Conservation (phyloP, 495 filamentous ascomycete genomes). For the Neurospora sp. region DNA sequence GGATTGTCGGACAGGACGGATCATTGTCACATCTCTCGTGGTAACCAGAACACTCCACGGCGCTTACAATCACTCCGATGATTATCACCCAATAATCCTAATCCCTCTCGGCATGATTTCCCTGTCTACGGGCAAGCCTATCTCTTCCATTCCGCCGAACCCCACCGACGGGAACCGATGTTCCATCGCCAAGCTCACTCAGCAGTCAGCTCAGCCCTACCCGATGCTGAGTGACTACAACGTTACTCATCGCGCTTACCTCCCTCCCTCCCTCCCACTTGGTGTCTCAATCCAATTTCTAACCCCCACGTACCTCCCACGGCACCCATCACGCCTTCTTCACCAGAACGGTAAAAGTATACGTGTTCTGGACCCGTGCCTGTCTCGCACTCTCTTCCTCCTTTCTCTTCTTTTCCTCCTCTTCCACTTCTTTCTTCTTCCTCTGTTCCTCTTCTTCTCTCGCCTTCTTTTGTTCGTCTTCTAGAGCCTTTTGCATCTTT, state of each 20-base stretch:
- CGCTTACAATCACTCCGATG: not conserved
- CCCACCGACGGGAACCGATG: not conserved
- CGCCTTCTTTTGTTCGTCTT: not conserved
- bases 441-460: not conserved
- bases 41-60: not conserved
- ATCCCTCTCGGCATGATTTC: not conserved
- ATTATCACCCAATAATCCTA: not conserved
- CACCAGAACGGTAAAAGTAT: not conserved
- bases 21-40: not conserved
- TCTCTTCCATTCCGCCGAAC: not conserved
- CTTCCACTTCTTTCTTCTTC: not conserved
- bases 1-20: too few relatives aligned
- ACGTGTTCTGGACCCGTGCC: not conserved
- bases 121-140: not conserved
- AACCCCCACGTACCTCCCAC: not conserved
- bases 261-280: not conserved
- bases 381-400: not conserved
- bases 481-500: not conserved
- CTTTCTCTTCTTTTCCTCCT: not conserved
- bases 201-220: not conserved
- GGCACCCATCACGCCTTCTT: not conserved
- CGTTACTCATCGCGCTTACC: not conserved
- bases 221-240: not conserved
- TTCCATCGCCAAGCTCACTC: not conserved
- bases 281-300: too few relatives aligned